Evolutionary conservation across 768 basidiomycete genomes (phyloP), one percentile per base, ranked within the genome.

Genomic region (Peribolospora baueri): DNA sequence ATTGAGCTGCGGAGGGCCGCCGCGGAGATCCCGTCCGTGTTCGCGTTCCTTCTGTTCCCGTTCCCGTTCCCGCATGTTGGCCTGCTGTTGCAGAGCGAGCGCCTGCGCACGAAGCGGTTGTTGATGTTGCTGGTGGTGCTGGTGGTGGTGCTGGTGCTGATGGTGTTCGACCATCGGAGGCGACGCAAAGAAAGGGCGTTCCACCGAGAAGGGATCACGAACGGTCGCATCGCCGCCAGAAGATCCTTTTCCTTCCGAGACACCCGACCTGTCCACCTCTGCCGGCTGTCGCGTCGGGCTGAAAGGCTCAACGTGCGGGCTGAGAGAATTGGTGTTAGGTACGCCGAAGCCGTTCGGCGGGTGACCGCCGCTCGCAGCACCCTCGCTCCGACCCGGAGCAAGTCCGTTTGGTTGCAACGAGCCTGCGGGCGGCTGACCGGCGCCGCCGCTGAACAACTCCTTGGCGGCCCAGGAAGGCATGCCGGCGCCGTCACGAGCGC

Each of bases 291-390:
- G 46, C 14, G 11, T 38, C 14, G 63, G 63, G 48, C 58, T 59
- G 55, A 64, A 64, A 5, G 63, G 63, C 46, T 62, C 55, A 1
- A 64, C 63, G 11, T 49, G 55, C 13, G 63, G 63, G 46, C 62
- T 63, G 5, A 64, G 56, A 3, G 62, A 61, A 41, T 58, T 63
- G 10, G 49, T 3, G 25, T 52, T 10, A 4, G 51, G 41, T 52
- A 11, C 10, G 10, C 10, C 46, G 46, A 14, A 14, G 46, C 14
- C 46, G 46, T 46, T 9, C 46, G 14, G 46, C 46, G 46, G 9
- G 46, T 9, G 46, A 9, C 46, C 46, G 46, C 10, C 46, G 14
- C 46, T 46, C 46, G 46, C 14, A 14, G 9, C 46, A 9, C 46
- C 46, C 25, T 25, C 25, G 25, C 25, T 25, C 25, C 25, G 25